Conservation (phyloP, 2,329 filamentous ascomycete genomes). For the Aspergillus versicolor region DNA sequence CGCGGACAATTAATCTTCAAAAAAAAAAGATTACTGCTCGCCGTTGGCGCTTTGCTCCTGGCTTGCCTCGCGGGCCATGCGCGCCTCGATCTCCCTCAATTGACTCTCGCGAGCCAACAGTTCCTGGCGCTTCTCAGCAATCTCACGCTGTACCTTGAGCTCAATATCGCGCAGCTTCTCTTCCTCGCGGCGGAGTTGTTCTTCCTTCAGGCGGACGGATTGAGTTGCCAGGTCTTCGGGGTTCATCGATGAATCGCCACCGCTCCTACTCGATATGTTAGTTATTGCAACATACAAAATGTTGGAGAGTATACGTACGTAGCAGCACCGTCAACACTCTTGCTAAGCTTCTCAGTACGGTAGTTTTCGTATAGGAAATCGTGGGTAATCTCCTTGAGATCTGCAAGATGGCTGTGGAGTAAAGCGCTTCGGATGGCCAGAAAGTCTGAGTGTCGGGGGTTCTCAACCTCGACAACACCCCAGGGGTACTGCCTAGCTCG, state of each 20-base stretch:
- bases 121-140: conserved; percentile 99
- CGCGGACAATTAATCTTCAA: conserved; percentile 26
- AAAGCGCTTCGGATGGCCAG: conserved; percentile 94
- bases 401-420: conserved; percentile 94
- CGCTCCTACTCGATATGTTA: conserved; percentile 41
- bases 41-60: conserved; percentile 33
- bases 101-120: conserved; percentile 95
- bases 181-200: conserved; percentile 97
- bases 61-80: conserved; percentile 86
- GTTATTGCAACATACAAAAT: conserved; percentile 2
- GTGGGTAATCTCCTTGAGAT: conserved; percentile 99
- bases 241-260: conserved; percentile 84
- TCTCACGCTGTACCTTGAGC: conserved; percentile 98
- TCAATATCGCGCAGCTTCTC: conserved; percentile 99
- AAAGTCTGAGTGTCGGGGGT: conserved; percentile 98
- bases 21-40: conserved; percentile 36
- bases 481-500: conserved; percentile 97
- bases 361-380: conserved; percentile 99
- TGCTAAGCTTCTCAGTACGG: conserved; percentile 99
- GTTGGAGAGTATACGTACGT: conserved; percentile 62
- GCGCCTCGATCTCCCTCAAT: conserved; percentile 96
- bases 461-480: conserved; percentile 98
- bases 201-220: conserved; percentile 98
- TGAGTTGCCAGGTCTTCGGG: conserved; percentile 95
- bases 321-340: conserved; percentile 91